These are phyloP conservation scores for Arthrinium phaeospermum DNA, from an alignment of 2,329 filamentous ascomycete species.

Conservation along the genomic window DNA sequence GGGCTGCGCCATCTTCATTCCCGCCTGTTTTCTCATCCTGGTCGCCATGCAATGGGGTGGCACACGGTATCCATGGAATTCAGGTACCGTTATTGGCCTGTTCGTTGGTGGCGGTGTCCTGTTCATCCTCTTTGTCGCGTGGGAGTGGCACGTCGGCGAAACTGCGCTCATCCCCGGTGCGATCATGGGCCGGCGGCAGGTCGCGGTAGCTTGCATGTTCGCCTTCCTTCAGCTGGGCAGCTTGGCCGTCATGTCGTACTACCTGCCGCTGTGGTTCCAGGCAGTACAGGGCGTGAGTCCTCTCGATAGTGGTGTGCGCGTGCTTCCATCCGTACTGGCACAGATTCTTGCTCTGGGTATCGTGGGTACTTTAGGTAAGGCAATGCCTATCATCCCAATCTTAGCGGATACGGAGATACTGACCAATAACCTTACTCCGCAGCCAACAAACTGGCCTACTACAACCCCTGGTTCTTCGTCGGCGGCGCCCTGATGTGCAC, in stretches of 20 bases:
- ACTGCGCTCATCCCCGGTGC: conserved; percentile 41
- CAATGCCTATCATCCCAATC: too few relatives aligned
- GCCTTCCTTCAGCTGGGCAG: conserved; percentile 39
- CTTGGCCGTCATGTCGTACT: conserved; percentile 45
- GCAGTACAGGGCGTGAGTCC: conserved; percentile 47
- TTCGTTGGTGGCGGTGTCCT: conserved; percentile 46
- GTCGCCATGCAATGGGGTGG: conserved; percentile 44
- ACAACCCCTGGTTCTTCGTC: too few relatives aligned
- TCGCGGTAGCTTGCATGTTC: conserved; percentile 17
- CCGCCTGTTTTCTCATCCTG: conserved; percentile 27
- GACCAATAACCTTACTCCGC: too few relatives aligned
- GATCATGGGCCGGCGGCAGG: conserved; percentile 26
- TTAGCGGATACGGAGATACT: too few relatives aligned
- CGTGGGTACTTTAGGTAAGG: too few relatives aligned
- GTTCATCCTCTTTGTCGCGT: conserved; percentile 27
- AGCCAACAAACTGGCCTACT: too few relatives aligned
- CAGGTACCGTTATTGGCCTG: conserved; percentile 49
- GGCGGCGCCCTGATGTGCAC: too few relatives aligned
- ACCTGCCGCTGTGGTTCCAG: conserved; percentile 58
- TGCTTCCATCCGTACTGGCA: too few relatives aligned
- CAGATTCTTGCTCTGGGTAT: too few relatives aligned
- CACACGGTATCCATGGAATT: conserved; percentile 47
- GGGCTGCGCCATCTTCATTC: too few relatives aligned
- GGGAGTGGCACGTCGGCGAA: conserved; percentile 40
- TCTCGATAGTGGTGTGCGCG: conserved; percentile 41